These are phyloP conservation scores for Fusarium miscanthi DNA, from an alignment of 2,329 filamentous ascomycete genomes.

Conservation along the genomic window DNA sequence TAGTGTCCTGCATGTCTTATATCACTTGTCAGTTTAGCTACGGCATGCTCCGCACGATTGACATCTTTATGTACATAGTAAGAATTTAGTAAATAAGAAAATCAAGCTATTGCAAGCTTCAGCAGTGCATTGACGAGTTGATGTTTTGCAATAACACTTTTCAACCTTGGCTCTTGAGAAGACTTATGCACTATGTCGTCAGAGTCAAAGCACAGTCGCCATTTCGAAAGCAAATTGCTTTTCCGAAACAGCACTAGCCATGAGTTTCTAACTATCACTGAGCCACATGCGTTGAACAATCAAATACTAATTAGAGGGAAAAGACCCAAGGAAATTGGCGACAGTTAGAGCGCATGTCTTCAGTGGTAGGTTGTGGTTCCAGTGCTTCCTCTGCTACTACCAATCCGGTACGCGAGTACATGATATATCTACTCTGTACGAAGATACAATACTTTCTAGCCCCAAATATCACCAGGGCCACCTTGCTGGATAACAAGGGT, in stretches of 20 bases:
- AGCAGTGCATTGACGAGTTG: background rate
- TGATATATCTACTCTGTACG: background rate
- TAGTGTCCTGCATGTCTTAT: background rate
- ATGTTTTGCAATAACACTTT: too few species aligned
- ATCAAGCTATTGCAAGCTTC: too few species aligned
- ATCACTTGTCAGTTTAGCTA: background rate
- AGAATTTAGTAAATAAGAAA: background rate
- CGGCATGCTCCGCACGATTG: background rate
- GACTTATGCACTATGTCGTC: background rate
- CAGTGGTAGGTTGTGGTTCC: too few species aligned
- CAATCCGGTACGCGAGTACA: fast-evolving
- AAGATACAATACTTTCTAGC: too few species aligned
- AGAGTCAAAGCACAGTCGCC: background rate
- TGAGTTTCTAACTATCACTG: background rate
- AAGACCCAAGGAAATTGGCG: too few species aligned
- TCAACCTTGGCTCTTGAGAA: background rate
- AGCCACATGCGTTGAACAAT: background rate
- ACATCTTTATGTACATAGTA: background rate
- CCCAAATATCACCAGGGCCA: background rate
- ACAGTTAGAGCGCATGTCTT: background rate
- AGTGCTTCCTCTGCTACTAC: too few species aligned
- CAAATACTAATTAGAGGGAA: fast-evolving
- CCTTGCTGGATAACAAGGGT: too few species aligned
- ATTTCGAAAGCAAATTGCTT: background rate
- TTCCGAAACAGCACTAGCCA: too few species aligned